Base-by-base conservation (phyloP, 768 basidiomycete genomes). In the Lentinus tigrinus region DNA sequence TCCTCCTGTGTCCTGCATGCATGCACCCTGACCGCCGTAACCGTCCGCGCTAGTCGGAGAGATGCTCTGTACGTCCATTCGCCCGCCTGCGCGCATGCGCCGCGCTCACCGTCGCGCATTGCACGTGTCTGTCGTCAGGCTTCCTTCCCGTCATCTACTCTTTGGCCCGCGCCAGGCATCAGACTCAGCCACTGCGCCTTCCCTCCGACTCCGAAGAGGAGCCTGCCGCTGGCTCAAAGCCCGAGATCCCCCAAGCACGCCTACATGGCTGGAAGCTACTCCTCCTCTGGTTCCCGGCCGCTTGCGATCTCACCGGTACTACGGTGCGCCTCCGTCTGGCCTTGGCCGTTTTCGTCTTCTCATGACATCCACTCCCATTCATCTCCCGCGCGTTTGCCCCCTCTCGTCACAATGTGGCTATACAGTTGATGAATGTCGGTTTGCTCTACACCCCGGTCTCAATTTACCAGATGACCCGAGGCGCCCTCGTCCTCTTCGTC, bases 391-490 rank as follows among this genome's bases (percentile, higher is more conserved):
- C 39, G 54, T 36, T 7, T 24, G 26, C 36, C 48, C 57, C 37
- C 56, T 54, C 55, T 44, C 53, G 57, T 58, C 56, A 56, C 55
- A 51, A 57, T 54, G 49, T 60, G 31, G 26, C 58, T 39, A 44
- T 63, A 57, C 70, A 80, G 76, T 76, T 97, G 63, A 98, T 98
- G 97, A 97, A 97, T 69, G 80, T 96, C 63, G 97, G 97, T 54
- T 81, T 99, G 47, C 82, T 99, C 37, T 93, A 95, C 73, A 95
- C 95, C 1, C 96, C 96, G 27, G 97, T 99, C 54, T 95, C 92
- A 42, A 93, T 98, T 65, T 98, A 93, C 78, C 96, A 97, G 73
- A 96, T 97, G 95, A 93, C 88, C 60, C 86, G 90, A 57, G 95
- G 95, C 50, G 89, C 93, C 42, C 85, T 97, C 56, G 93, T 97